These are phyloP conservation scores for Pseudocercospora pini-densiflorae DNA, from an alignment of 2,329 filamentous ascomycete genomes.

Conservation along the genomic window DNA sequence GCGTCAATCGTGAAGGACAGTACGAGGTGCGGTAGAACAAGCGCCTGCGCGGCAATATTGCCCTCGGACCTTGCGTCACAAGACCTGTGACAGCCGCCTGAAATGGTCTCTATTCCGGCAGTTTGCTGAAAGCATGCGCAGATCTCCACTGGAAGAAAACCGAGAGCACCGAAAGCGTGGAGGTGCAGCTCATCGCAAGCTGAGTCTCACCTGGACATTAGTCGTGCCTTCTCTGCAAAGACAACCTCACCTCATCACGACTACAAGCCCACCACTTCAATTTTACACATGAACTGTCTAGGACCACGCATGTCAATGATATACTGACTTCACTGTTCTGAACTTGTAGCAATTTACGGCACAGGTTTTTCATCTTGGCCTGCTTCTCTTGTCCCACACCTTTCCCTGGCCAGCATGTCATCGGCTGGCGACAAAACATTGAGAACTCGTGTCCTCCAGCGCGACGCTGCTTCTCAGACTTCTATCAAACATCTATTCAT, in stretches of 20 bases:
- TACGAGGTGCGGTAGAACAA: slow-evolving; percentile 6
- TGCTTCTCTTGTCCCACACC: neutral
- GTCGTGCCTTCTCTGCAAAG: neutral
- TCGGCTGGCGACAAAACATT: no score
- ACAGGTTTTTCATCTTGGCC: neutral
- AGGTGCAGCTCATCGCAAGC: neutral
- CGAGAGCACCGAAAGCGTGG: slow-evolving; percentile 1
- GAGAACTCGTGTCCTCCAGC: no score
- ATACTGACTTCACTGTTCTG: no score
- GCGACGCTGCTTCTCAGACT: neutral
- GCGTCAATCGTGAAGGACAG: neutral
- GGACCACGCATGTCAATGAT: no score
- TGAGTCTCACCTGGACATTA: neutral
- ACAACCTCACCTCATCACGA: neutral
- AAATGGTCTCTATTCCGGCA: neutral
- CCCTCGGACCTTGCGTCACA: slow-evolving; percentile 1
- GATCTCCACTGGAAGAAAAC: neutral
- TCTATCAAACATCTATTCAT: neutral
- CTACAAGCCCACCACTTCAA: neutral
- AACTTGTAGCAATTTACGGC: no score
- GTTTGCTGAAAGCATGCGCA: neutral
- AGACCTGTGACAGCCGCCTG: slow-evolving; percentile 1
- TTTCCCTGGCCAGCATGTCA: neutral
- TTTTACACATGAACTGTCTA: no score
- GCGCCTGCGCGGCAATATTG: neutral